Percentiles rank a stretch among this genome's conserved stretches.
Evolutionary conservation across 768 basidiomycete genomes (phyloP).

Genomic region (Pilatotrama ljubarskyi): DNA sequence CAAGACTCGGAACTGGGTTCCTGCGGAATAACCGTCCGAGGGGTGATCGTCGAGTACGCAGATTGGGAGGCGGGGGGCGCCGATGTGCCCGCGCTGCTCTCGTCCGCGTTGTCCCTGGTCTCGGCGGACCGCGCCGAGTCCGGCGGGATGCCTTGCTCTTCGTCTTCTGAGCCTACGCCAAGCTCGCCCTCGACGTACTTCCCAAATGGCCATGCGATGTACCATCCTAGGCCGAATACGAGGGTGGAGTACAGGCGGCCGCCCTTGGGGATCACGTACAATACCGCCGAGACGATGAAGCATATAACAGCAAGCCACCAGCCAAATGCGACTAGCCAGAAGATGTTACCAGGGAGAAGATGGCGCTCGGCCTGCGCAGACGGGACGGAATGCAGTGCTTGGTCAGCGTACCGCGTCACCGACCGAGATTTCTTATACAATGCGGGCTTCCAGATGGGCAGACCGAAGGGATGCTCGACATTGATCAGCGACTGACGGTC

Average conservation of each 20-base stretch:
- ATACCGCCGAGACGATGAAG: slow-evolving; percentile 61
- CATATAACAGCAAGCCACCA: slow-evolving; percentile 88
- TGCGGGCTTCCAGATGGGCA: slow-evolving; percentile 99
- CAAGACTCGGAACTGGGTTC: slow-evolving; percentile 46
- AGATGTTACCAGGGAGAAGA: slow-evolving; percentile 89
- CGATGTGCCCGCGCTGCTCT: slow-evolving; percentile 34
- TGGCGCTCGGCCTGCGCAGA: slow-evolving; percentile 93
- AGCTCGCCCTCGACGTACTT: slow-evolving; percentile 93
- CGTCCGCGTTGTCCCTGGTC: slow-evolving; percentile 32
- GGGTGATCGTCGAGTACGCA: slow-evolving; percentile 46
- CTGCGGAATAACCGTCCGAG: slow-evolving; percentile 34
- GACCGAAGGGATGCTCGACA: slow-evolving; percentile 97
- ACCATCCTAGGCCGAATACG: slow-evolving; percentile 92
- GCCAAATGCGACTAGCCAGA: slow-evolving; percentile 89
- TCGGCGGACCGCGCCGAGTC: slow-evolving; percentile 28
- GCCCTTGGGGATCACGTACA: slow-evolving; percentile 77
- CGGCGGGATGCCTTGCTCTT: slow-evolving; percentile 31
- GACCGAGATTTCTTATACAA: slow-evolving; percentile 97
- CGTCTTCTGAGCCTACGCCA: slow-evolving; percentile 37
- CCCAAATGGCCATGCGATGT: slow-evolving; percentile 96
- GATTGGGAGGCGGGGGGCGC: slow-evolving; percentile 32
- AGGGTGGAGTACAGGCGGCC: slow-evolving; percentile 84
- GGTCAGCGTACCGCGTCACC: slow-evolving; percentile 94
- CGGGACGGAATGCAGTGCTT: slow-evolving; percentile 88
- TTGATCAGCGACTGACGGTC: slow-evolving; percentile 98